Percentiles rank a stretch among this genome's conserved stretches.
Evolutionary conservation across 768 basidiomycete species (phyloP).

Genomic region (Melanogaster broomeanus): DNA sequence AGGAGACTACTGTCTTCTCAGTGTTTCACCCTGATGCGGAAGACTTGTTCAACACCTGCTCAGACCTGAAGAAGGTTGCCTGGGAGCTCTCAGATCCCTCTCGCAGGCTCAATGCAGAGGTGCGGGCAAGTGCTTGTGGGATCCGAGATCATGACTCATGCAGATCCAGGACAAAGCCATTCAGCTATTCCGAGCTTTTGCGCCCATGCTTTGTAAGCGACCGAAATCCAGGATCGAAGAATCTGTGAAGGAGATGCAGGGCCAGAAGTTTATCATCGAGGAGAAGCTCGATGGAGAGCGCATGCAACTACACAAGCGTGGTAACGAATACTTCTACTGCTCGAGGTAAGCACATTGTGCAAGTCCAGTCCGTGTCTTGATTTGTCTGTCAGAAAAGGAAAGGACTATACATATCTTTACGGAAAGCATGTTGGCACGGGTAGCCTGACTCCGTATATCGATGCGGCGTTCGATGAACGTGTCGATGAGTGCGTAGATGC

Average conservation of each 20-base stretch:
- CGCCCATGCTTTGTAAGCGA: conserved; percentile 94
- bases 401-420: conserved; percentile 90
- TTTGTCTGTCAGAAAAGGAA: conserved; percentile 66
- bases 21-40: conserved; percentile 95
- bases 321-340: conserved; percentile 89
- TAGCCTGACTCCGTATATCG: conserved; percentile 87
- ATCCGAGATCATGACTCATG: conserved; percentile 4
- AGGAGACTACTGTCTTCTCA: conserved; percentile 89
- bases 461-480: conserved; percentile 68
- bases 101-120: conserved; percentile 62
- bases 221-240: conserved; percentile 80
- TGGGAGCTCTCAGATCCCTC: conserved; percentile 85
- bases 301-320: conserved; percentile 93
- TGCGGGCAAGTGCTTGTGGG: conserved; percentile 14
- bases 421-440: conserved; percentile 82
- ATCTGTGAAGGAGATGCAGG: conserved; percentile 82
- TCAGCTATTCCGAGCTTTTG: conserved; percentile 82
- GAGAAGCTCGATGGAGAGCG: conserved; percentile 98
- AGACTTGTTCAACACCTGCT: conserved; percentile 94
- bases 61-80: conserved; percentile 90
- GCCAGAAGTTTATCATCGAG: conserved; percentile 82
- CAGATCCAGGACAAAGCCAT: conserved; percentile 75
- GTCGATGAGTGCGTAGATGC: conserved; percentile 71
- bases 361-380: background rate
- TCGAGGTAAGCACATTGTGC: conserved; percentile 60